A percentile compares a stretch with the other conserved stretches of the same genome.
These are phyloP conservation scores for Trichoderma koningii DNA, from an alignment of 2,329 filamentous ascomycete species.

Conservation along the genomic window DNA sequence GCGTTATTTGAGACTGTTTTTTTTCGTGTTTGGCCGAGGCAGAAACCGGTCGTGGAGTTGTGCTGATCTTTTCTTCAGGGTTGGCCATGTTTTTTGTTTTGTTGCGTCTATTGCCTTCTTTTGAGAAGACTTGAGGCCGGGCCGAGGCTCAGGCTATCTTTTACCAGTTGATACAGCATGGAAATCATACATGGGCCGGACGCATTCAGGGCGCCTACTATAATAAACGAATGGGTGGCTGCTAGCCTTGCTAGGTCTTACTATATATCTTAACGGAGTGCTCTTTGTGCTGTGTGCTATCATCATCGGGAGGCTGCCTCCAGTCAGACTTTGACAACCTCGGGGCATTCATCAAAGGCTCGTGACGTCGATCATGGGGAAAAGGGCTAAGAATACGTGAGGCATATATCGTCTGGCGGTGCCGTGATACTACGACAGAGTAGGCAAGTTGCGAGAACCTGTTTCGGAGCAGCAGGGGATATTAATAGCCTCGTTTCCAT, in stretches of 20 bases:
- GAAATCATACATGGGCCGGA: neutral
- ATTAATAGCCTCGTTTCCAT: too few relatives aligned
- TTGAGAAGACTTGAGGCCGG: neutral
- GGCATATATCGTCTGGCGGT: neutral
- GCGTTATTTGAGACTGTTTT: neutral
- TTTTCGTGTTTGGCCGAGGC: slow-evolving; percentile 1
- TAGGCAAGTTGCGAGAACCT: neutral
- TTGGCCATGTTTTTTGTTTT: neutral
- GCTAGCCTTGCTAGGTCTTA: neutral
- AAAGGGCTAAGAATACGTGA: neutral
- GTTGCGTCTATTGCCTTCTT: neutral
- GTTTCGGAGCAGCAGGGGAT: too few relatives aligned
- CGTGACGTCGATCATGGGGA: slow-evolving; percentile 1
- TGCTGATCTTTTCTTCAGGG: slow-evolving; percentile 6
- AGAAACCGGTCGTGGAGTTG: slow-evolving; percentile 6
- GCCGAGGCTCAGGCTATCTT: neutral
- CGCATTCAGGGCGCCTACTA: neutral
- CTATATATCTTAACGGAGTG: neutral
- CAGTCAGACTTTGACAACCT: neutral
- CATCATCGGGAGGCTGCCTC: neutral
- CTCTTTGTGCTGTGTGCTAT: neutral
- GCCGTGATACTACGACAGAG: too few relatives aligned
- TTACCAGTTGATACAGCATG: neutral
- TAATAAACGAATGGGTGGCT: slow-evolving; percentile 12
- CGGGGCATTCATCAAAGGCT: neutral